Conservation (phyloP, 257 asterid genomes). For the Nicotiana tomentosiformis region DNA sequence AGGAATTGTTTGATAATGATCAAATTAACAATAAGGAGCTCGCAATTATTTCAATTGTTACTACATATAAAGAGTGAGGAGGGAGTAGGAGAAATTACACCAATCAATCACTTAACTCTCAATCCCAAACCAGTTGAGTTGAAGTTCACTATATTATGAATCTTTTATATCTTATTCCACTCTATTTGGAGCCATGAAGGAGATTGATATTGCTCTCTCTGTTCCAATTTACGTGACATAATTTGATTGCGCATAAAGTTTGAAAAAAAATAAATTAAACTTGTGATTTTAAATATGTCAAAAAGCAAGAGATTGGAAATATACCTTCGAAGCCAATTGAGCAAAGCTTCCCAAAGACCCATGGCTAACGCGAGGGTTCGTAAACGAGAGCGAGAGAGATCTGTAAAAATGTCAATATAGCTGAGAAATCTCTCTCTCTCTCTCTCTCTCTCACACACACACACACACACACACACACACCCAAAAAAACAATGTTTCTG, state of each 20-base stretch:
- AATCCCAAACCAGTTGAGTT: neutral
- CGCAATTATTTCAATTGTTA: neutral
- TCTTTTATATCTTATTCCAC: too few relatives aligned
- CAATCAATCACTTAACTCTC: neutral
- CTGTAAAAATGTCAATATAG: neutral
- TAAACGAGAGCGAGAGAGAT: slow-evolving; percentile 22
- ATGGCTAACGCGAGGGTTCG: slow-evolving; percentile 17
- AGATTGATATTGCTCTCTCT: too few relatives aligned
- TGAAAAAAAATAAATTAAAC: too few relatives aligned
- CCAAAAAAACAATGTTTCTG: neutral
- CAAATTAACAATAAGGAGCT: neutral
- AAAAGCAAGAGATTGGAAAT: neutral
- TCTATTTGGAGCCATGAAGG: too few relatives aligned
- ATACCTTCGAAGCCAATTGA: slow-evolving; percentile 96
- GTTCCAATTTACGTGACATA: too few relatives aligned
- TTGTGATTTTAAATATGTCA: too few relatives aligned
- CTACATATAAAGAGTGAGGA: too few relatives aligned
- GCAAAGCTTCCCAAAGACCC: slow-evolving; percentile 98
- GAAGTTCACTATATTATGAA: too few relatives aligned
- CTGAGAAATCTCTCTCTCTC: neutral
- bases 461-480: neutral
- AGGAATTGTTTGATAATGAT: too few relatives aligned
- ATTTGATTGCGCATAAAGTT: too few relatives aligned
- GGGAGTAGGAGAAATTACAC: neutral
- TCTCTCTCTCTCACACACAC: neutral